Evolutionary conservation across 179 eudicot species (phyloP), one percentile per base, ranked within the genome.

Genomic region (Drosera spatulata): DNA sequence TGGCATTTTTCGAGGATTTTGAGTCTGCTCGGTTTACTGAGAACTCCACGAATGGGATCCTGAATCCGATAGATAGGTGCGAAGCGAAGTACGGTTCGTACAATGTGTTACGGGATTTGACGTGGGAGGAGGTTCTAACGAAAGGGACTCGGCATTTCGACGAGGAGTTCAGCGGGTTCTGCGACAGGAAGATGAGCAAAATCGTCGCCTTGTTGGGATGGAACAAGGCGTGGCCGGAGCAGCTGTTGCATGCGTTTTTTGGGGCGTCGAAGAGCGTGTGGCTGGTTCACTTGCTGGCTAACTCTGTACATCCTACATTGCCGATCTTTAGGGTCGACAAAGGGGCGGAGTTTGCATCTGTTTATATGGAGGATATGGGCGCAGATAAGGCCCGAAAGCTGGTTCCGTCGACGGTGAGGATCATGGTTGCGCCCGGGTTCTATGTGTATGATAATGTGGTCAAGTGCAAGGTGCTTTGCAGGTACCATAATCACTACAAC

Each of bases 141-240:
- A 93, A 84, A 59, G 99, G 99, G 41, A 93, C 99, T 0, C 78
- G 69, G 64, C 94, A 86, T 74, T 91, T 82, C 50, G 81, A 96
- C 49, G 97, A 91, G 55, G 94, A 83, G 15, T 91, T 87, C 55
- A 91, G 99, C 55, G 62, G 78, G 59, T 93, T 84, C 61, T 93
- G 99, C 53, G 99, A 93, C 55, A 54, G 95, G 69, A 93, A 93
- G 39, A 93, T 93, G 99, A 89, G 97, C 52, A 95, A 89, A 63
- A 79, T 89, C 57, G 95, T 89, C 56, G 73, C 77, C 0, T 60
- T 89, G 86, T 57, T 93, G 54, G 97, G 95, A 6, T 89, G 96
- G 99, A 84, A 69, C 60, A 65, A 88, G 46, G 83, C 94, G 1
- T 93, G 99, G 99, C 93, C 99, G 0, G 97, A 93, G 53, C 95